Percentiles rank a stretch among this genome's conserved stretches.
phyloP scores from a whole-genome alignment of 2,329 filamentous ascomycete genomes.

The Paecilomyces variotii region DNA sequence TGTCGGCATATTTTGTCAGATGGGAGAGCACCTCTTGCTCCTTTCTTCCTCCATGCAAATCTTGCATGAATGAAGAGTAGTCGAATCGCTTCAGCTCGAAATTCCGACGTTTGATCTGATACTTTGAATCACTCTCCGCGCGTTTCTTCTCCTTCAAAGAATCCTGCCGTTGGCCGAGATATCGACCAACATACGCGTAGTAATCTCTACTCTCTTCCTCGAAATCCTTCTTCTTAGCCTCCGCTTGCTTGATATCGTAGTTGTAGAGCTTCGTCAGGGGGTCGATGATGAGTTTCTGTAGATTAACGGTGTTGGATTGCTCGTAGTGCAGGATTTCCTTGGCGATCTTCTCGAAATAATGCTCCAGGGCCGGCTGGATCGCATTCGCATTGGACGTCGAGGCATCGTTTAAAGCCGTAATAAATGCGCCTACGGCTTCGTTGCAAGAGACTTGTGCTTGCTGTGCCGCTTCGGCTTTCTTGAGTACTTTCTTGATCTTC shows the following conservation, averaged over 20 bases:
- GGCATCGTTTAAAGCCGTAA: conserved; percentile 78
- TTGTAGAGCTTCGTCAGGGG: conserved; percentile 87
- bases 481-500: conserved; percentile 93
- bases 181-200: conserved; percentile 88
- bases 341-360: conserved; percentile 97
- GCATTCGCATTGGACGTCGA: conserved; percentile 89
- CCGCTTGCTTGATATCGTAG: conserved; percentile 94
- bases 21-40: conserved; percentile 95
- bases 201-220: conserved; percentile 99
- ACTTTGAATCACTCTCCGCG: conserved; percentile 89
- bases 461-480: conserved; percentile 84
- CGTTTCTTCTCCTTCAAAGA: conserved; percentile 97
- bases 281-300: conserved; percentile 92
- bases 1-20: conserved; percentile 86
- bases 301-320: conserved; percentile 69
- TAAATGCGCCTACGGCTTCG: conserved; percentile 71
- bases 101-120: conserved; percentile 83
- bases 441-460: conserved; percentile 75
- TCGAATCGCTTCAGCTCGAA: conserved; percentile 98
- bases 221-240: conserved; percentile 94
- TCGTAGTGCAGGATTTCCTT: conserved; percentile 84
- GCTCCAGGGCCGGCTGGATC: conserved; percentile 91
- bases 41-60: conserved; percentile 96
- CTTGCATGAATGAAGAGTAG: conserved; percentile 98
- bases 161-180: conserved; percentile 92